Evolutionary conservation across 2,329 filamentous ascomycete species (phyloP), one percentile per base, ranked within the genome.

Genomic region (Microsporum canis): DNA sequence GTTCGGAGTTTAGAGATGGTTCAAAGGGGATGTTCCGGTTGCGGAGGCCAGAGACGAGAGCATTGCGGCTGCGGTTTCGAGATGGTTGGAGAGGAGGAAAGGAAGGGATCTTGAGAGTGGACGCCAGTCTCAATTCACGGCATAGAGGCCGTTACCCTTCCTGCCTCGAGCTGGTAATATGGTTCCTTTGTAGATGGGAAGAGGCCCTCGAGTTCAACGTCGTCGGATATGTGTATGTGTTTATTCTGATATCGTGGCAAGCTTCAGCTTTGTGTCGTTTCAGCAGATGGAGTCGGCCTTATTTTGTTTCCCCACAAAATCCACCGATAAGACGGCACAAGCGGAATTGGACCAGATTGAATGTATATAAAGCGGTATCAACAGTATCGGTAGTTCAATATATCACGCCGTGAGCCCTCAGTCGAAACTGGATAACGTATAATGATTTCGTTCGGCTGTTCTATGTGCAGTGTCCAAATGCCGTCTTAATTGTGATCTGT

Each of bases 91-190:
- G 43, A 58, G 51, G 60, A 63, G 57, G 41, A 56, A 43, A 49
- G 33, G 49, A 38, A 38, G 58, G 56, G 39, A 43, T 43, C 31
- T 57, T 57, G 58, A 59, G 56, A 57, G 64, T 58, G 57, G 64
- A 61, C 53, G 64, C 64, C 64, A 66, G 64, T 66, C 63, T 66
- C 58, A 59, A 57, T 57, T 57, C 36, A 57, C 39, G 55, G 55
- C 39, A 41, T 57, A 7, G 39, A 29, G 33, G 55, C 55, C 55
- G 55, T 57, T 39, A 43, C 10, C 3, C 55, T 34, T 36, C 10
- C 33, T 55, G 29, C 31, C 51, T 55, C 33, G 5, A 29, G 33
- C 31, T 8, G 31, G 51, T 17, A 17, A 14, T 55, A 51, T 51
- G 1, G 31, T 51, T 29, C 45, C 31, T 33, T 7, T 31, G 27